Evolutionary conservation across 108 stramenopile genomes (phyloP), one percentile per base, ranked within the genome.

Genomic region (Parmales sp.): DNA sequence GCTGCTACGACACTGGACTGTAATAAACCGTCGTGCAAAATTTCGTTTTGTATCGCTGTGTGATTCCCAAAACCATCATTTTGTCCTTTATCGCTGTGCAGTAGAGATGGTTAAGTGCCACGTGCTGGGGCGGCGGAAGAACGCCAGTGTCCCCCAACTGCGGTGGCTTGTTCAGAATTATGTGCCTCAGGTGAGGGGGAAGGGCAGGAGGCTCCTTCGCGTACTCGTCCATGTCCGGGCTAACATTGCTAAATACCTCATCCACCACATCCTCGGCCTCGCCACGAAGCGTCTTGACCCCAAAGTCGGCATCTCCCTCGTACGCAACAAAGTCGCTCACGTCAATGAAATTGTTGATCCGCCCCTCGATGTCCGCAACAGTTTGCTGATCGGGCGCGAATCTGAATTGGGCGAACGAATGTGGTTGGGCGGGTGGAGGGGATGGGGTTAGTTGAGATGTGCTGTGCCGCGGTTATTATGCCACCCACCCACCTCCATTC

Each of bases 151-250:
- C 94, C 48, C 86, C 82, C 60, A 87, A 66, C 70, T 89, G 87
- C 2, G 92, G 88, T 4, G 90, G 88, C 67, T 96, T 97, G 75
- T 99, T 99, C 66, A 99, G 80, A 72, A 97, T 95, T 54, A 99
- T 97, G 76, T 97, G 96, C 11, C 96, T 75, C 76, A 99, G 82
- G 74, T 99, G 98, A 18, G 98, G 96, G 6, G 98, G 98, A 8
- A 98, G 92, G n/a, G 95, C 92, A n/a, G 96, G 98, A 7, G 98
- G 98, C 76, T 99, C 98, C 74, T 99, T 99, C 39, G 95, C 92
- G 80, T 96, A 99, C 63, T 95, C 93, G 75, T 97, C 96, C 66
- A 95, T 67, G 79, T 96, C 98, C 0, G 96, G 98, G 72, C 88
- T 90, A 67, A 71, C 73, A 63, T 92, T 86, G 11, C 84, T 81